Percentiles rank a stretch among this genome's conserved stretches.
These are phyloP conservation scores for Ustilago nuda DNA, from an alignment of 1,284 basidiomycete species.

Conservation along the genomic window DNA sequence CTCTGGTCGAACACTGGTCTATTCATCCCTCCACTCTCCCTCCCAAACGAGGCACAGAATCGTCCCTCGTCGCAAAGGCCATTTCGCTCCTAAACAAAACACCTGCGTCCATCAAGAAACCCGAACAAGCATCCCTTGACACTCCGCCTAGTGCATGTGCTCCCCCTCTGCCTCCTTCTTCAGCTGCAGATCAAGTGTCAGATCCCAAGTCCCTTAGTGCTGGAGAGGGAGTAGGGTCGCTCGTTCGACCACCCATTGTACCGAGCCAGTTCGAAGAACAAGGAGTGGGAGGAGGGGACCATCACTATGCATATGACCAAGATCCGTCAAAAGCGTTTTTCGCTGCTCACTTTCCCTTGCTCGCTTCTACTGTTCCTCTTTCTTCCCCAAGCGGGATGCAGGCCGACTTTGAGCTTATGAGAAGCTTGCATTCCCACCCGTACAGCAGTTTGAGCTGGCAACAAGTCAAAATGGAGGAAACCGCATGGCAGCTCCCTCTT, in stretches of 20 bases:
- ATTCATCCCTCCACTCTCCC: not conserved
- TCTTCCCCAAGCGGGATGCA: not conserved
- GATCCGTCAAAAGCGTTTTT: not conserved
- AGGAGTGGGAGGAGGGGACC: not conserved
- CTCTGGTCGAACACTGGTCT: not conserved
- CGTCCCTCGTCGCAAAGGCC: slow-evolving; percentile 12
- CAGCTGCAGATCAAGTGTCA: not conserved
- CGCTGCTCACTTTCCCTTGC: not conserved
- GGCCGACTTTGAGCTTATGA: not conserved
- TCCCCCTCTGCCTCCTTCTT: not conserved
- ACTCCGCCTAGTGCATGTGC: not conserved
- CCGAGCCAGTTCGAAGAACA: not conserved
- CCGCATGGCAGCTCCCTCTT: not conserved
- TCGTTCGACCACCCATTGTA: not conserved
- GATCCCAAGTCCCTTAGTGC: not conserved
- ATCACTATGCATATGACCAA: not conserved
- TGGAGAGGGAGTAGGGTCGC: not conserved
- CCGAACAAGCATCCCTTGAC: not conserved
- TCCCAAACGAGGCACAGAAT: not conserved
- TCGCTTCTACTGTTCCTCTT: not conserved
- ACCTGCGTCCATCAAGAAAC: not conserved
- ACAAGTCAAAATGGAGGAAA: not conserved
- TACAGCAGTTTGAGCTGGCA: no score
- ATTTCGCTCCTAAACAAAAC: slow-evolving; percentile 8
- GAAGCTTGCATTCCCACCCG: no score